Percentiles rank a stretch among this genome's conserved stretches.
phyloP scores from a whole-genome alignment of 257 asterid species.

The Salvia hispanica region DNA sequence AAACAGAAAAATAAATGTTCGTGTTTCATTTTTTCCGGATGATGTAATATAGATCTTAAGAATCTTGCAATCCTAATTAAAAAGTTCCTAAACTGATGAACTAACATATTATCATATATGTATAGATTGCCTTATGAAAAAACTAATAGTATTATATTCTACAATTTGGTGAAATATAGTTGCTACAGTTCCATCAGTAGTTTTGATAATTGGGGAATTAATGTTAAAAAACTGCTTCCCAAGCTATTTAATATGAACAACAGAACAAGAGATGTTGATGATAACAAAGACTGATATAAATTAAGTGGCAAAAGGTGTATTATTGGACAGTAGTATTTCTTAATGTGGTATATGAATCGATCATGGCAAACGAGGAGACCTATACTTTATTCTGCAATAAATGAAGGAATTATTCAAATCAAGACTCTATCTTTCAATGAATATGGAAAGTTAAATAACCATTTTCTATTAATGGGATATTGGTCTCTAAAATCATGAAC shows the following conservation, averaged over 20 bases:
- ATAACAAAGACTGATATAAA: background rate
- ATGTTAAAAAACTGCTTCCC: background rate
- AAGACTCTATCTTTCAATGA: background rate
- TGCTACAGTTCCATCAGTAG: constrained; percentile 16
- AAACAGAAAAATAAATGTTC: too few species aligned
- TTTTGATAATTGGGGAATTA: background rate
- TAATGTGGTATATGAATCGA: background rate
- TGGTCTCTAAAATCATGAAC: too few species aligned
- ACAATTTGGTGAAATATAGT: constrained; percentile 11
- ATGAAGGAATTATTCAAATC: background rate
- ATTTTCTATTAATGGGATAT: too few species aligned
- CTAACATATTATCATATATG: background rate
- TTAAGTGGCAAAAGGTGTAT: background rate
- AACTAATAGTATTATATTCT: background rate
- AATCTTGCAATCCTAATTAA: background rate
- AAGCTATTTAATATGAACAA: background rate
- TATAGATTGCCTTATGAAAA: background rate
- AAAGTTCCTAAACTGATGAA: background rate
- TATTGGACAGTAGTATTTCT: background rate
- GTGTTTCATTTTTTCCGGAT: background rate
- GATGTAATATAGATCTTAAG: constrained; percentile 3
- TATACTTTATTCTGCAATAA: background rate
- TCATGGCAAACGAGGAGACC: constrained; percentile 4
- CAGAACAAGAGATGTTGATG: background rate
- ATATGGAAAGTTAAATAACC: too few species aligned